A percentile compares a stretch with the other conserved stretches of the same genome.
These are phyloP conservation scores for Magnolia kwangsiensis DNA, from an alignment of 164 flowering plant species.

Conservation along the genomic window DNA sequence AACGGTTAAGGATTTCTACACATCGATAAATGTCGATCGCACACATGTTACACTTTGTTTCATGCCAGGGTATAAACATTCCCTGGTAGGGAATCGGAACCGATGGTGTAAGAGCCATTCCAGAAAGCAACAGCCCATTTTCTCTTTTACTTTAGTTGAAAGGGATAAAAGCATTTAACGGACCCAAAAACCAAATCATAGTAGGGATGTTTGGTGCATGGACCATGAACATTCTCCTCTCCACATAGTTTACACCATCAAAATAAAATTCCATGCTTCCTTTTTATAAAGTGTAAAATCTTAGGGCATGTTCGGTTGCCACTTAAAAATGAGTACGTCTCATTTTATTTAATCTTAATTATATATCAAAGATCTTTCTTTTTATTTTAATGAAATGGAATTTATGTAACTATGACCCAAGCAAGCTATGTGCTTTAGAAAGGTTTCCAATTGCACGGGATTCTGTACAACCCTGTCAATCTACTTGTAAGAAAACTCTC, in stretches of 20 bases:
- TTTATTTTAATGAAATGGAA: too few species aligned
- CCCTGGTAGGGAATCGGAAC: neutral
- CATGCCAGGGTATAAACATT: too few species aligned
- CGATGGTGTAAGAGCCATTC: neutral
- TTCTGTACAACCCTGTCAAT: constrained; percentile 5
- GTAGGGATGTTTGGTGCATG: constrained; percentile 14
- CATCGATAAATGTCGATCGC: too few species aligned
- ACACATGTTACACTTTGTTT: too few species aligned
- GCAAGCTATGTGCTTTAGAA: constrained; percentile 39
- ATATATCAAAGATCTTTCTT: too few species aligned
- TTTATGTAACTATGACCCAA: constrained; percentile 4
- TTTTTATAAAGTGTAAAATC: neutral
- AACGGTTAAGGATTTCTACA: too few species aligned
- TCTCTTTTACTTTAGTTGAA: constrained; percentile 31
- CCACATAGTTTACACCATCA: constrained; percentile 1
- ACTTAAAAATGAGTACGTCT: too few species aligned
- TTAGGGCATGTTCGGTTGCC: too few species aligned
- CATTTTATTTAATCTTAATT: too few species aligned
- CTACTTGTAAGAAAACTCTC: too few species aligned
- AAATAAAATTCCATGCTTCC: neutral
- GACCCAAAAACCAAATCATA: constrained; percentile 17
- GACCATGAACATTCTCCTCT: constrained; percentile 29
- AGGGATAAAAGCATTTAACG: constrained; percentile 17
- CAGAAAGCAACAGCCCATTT: constrained; percentile 26
- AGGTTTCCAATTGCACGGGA: constrained; percentile 46